Percentiles rank a stretch among this genome's conserved stretches.
Evolutionary conservation across 768 basidiomycete genomes (phyloP).

Genomic region (Tricholomella constricta): DNA sequence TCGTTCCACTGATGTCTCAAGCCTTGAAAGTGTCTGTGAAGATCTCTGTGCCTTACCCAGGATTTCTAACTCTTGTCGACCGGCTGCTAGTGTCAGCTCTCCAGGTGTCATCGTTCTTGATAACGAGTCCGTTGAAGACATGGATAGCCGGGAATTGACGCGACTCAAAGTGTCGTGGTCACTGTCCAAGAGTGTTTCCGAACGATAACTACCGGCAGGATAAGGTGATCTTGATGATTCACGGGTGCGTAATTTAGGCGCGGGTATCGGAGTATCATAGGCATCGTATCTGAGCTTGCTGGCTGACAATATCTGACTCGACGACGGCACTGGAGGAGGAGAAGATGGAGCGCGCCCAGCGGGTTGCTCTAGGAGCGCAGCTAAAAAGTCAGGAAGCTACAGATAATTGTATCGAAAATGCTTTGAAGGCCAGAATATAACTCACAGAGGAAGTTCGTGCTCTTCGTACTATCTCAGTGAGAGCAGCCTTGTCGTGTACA

Average conservation of each 20-base stretch:
- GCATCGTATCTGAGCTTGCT: conserved; percentile 68
- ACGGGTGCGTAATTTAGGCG: conserved; percentile 42
- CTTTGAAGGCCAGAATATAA: conserved; percentile 7
- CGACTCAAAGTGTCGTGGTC: conserved; percentile 28
- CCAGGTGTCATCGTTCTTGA: conserved; percentile 41
- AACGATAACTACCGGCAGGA: conserved; percentile 35
- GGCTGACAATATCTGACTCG: conserved; percentile 28
- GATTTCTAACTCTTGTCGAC: conserved; percentile 31
- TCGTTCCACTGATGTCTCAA: neutral
- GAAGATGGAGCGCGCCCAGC: conserved; percentile 8
- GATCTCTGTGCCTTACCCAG: conserved; percentile 17
- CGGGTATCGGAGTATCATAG: conserved; percentile 62
- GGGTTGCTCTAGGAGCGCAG: conserved; percentile 36
- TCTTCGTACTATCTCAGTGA: conserved; percentile 49
- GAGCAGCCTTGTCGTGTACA: conserved; percentile 41
- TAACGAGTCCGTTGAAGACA: conserved; percentile 18
- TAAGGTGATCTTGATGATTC: conserved; percentile 30
- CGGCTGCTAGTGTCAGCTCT: conserved; percentile 44
- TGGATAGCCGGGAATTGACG: conserved; percentile 31
- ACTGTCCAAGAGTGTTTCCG: conserved; percentile 33
- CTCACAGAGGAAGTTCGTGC: conserved; percentile 61
- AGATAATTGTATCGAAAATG: neutral
- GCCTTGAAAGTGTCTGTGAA: neutral
- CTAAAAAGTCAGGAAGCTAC: conserved; percentile 74
- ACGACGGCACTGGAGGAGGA: conserved; percentile 19